Percentiles rank a stretch among this genome's conserved stretches.
phyloP scores from a whole-genome alignment of 1,284 basidiomycete species.

The Malassezia sp. region DNA sequence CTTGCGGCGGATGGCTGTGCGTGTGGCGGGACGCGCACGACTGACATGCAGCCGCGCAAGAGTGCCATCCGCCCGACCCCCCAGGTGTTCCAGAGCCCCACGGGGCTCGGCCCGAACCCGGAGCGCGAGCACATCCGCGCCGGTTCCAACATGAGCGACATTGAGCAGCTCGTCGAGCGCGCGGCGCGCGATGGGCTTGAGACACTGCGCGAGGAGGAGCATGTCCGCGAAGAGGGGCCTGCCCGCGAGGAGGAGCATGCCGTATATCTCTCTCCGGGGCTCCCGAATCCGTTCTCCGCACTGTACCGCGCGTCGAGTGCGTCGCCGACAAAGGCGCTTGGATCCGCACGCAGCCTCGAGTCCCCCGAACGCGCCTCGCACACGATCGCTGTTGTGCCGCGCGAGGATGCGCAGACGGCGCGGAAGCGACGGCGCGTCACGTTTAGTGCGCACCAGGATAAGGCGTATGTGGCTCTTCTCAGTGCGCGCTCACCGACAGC shows the following conservation, averaged over 20 bases:
- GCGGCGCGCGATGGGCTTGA: constrained; percentile 4
- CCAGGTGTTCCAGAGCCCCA: constrained; percentile 34
- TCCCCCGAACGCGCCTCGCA: constrained; percentile 1
- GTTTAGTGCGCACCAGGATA: constrained; percentile 16
- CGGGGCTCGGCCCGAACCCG: constrained; percentile 28
- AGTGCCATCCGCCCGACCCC: constrained; percentile 32
- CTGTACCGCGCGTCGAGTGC: constrained; percentile 3
- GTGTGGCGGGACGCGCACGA: not conserved
- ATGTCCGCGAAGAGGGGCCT: too few relatives aligned
- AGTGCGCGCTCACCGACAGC: constrained; percentile 1
- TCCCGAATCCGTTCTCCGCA: constrained; percentile 14
- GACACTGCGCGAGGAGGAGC: not conserved
- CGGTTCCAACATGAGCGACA: not conserved
- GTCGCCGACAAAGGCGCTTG: not conserved
- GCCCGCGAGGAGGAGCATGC: too few relatives aligned
- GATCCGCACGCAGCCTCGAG: not conserved
- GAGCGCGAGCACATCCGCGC: constrained; percentile 11
- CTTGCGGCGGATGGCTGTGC: not conserved
- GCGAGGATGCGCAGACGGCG: not conserved
- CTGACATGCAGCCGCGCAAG: constrained; percentile 23
- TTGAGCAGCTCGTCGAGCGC: constrained; percentile 1
- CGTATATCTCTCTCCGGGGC: constrained; percentile 12
- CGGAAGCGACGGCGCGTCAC: constrained; percentile 21
- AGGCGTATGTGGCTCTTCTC: constrained; percentile 6
- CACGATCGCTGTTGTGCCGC: constrained; percentile 1